These are phyloP conservation scores for Talaromyces albobiverticillius DNA, from an alignment of 2,329 filamentous ascomycete species.

Conservation along the genomic window DNA sequence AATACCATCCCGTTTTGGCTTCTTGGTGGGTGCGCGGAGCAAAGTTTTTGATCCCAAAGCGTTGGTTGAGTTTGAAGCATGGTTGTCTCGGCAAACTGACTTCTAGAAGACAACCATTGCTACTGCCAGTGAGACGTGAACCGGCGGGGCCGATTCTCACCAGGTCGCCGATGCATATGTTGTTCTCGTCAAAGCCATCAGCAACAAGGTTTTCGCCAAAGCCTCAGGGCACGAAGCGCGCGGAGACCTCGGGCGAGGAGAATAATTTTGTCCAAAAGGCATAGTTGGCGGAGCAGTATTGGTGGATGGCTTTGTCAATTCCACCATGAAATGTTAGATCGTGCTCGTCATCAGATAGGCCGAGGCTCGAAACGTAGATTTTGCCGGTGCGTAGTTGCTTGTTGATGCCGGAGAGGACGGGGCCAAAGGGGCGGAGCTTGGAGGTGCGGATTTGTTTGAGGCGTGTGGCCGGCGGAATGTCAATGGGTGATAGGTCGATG, in stretches of 20 bases:
- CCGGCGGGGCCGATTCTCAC: slow-evolving; percentile 51
- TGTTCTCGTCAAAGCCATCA: slow-evolving; percentile 59
- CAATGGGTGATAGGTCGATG: too few species aligned
- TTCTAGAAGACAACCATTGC: slow-evolving; percentile 44
- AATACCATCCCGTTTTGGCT: slow-evolving; percentile 65
- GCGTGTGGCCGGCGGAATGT: too few species aligned
- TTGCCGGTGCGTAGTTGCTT: not conserved
- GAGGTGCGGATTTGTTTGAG: too few species aligned
- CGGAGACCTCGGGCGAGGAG: slow-evolving; percentile 43
- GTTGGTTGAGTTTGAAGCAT: slow-evolving; percentile 68
- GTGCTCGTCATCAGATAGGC: slow-evolving; percentile 60
- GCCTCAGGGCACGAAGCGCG: slow-evolving; percentile 55
- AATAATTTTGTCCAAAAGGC: slow-evolving; percentile 52
- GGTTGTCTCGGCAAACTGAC: slow-evolving; percentile 62
- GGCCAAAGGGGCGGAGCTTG: too few species aligned
- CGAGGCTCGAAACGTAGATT: slow-evolving; percentile 27
- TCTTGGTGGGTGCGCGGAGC: slow-evolving; percentile 56
- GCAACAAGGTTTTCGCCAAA: slow-evolving; percentile 66
- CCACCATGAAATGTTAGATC: slow-evolving; percentile 62
- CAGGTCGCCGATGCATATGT: slow-evolving; percentile 64
- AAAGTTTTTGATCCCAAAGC: slow-evolving; percentile 63
- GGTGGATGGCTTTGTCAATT: slow-evolving; percentile 60
- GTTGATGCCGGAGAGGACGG: not conserved
- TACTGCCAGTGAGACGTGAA: not conserved
- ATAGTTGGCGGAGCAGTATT: slow-evolving; percentile 62